phyloP scores from a whole-genome alignment of 2,329 filamentous ascomycete species.

The Botrytis galanthina region DNA sequence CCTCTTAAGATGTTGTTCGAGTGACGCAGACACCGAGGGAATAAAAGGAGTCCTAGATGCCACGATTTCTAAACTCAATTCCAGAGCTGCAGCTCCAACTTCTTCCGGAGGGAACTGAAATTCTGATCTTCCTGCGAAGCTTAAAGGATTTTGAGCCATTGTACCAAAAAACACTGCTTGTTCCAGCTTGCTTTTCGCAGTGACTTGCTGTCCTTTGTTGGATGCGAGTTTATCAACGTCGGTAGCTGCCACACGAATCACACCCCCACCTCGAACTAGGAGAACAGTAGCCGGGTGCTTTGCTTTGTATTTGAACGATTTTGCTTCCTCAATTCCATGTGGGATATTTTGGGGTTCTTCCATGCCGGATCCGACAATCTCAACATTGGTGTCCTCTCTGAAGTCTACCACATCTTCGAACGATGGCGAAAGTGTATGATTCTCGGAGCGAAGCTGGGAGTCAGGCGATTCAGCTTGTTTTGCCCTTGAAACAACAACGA shows the following conservation, averaged over 20 bases:
- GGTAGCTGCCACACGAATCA: slow-evolving; percentile 57
- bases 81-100: slow-evolving; percentile 71
- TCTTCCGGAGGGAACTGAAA: slow-evolving; percentile 67
- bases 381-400: slow-evolving; percentile 60
- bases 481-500: slow-evolving; percentile 73
- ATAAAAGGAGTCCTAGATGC: slow-evolving; percentile 74
- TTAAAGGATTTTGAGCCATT: slow-evolving; percentile 80
- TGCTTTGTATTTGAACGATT: slow-evolving; percentile 52
- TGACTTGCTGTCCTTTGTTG: slow-evolving; percentile 60
- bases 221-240: slow-evolving; percentile 60
- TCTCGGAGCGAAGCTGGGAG: slow-evolving; percentile 69
- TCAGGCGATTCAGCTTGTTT: slow-evolving; percentile 68
- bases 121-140: slow-evolving; percentile 68
- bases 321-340: slow-evolving; percentile 47
- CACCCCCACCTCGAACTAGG: slow-evolving; percentile 60
- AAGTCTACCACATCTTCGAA: slow-evolving; percentile 90
- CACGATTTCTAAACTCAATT: slow-evolving; percentile 78
- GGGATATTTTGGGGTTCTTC: slow-evolving; percentile 53
- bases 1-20: slow-evolving; percentile 76
- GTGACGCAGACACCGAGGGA: slow-evolving; percentile 66
- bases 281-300: slow-evolving; percentile 63
- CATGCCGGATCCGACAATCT: slow-evolving; percentile 61
- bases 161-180: slow-evolving; percentile 92
- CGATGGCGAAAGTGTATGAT: slow-evolving; percentile 58
- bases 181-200: slow-evolving; percentile 84